Conservation (phyloP, 2,329 filamentous ascomycete species). For the Penicillium sp. region DNA sequence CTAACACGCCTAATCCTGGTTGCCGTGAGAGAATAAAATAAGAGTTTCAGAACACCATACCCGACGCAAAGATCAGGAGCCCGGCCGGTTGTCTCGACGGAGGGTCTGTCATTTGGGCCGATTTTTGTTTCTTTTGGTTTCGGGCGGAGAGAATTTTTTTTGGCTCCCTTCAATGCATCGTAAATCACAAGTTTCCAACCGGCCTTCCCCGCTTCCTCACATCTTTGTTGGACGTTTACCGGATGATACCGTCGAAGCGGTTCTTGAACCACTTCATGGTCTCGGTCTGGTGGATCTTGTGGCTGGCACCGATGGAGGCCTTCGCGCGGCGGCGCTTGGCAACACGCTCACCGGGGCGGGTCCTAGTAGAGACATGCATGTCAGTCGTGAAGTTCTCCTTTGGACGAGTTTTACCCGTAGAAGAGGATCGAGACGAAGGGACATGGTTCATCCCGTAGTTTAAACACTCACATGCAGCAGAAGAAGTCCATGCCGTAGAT, state of each 20-base stretch:
- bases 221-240: conserved; percentile 65
- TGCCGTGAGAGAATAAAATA: conserved; percentile 40
- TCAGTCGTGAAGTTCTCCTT: conserved; percentile 32
- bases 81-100: conserved; percentile 22
- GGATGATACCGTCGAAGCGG: conserved; percentile 97
- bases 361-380: conserved; percentile 54
- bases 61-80: conserved; percentile 32
- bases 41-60: conserved; percentile 36
- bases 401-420: not conserved
- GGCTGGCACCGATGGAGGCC: conserved; percentile 80
- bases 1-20: conserved; percentile 46
- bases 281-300: conserved; percentile 93
- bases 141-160: conserved; percentile 28
- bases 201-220: conserved; percentile 32
- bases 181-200: conserved; percentile 37
- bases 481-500: conserved; percentile 99
- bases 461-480: conserved; percentile 84
- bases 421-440: too few species aligned
- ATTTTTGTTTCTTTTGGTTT: conserved; percentile 32
- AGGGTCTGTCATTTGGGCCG: conserved; percentile 24
- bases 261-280: conserved; percentile 98
- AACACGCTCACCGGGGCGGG: conserved; percentile 97
- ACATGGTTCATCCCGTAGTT: not conserved
- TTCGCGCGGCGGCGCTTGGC: conserved; percentile 90
- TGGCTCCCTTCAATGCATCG: conserved; percentile 39